Evolutionary conservation across 192 early-diverging fungal genomes (phyloP).

Genomic region (Piromyces finnis): DNA sequence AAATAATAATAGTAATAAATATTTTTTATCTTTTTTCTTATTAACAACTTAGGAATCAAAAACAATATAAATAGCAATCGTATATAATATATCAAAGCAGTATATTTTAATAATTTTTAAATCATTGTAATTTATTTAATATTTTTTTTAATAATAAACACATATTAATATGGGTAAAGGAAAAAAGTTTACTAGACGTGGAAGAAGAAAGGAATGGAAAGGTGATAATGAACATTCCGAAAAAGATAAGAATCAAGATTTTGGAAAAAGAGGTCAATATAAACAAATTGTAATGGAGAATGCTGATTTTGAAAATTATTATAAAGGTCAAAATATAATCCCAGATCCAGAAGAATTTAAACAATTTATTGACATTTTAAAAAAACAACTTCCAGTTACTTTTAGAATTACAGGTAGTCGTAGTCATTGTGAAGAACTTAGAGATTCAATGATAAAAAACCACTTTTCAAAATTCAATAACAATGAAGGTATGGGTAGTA

Average conservation of each 20-base stretch:
- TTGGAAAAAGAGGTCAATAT: neutral
- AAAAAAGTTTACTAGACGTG: neutral
- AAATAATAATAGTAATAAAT: too few relatives aligned
- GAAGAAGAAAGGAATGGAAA: neutral
- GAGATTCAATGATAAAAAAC: conserved; percentile 44
- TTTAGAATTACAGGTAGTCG: conserved; percentile 88
- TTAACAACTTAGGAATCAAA: too few relatives aligned
- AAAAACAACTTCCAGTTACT: conserved; percentile 62
- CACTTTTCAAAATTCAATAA: conserved; percentile 36
- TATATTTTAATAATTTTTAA: too few relatives aligned
- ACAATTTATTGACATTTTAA: conserved; percentile 47
- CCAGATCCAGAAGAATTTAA: conserved; percentile 63
- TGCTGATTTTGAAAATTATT: neutral
- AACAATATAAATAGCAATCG: too few relatives aligned
- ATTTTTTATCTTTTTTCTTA: too few relatives aligned
- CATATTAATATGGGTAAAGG: too few relatives aligned
- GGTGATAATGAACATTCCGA: neutral
- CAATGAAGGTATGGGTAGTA: conserved; percentile 47
- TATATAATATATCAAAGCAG: too few relatives aligned
- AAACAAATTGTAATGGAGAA: neutral
- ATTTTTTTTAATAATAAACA: too few relatives aligned
- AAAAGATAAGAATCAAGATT: neutral
- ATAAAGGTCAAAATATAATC: conserved; percentile 41
- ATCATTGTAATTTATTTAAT: too few relatives aligned
- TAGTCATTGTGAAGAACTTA: conserved; percentile 49